Conservation (phyloP, 2,329 filamentous ascomycete species). For the Nemania sp. region DNA sequence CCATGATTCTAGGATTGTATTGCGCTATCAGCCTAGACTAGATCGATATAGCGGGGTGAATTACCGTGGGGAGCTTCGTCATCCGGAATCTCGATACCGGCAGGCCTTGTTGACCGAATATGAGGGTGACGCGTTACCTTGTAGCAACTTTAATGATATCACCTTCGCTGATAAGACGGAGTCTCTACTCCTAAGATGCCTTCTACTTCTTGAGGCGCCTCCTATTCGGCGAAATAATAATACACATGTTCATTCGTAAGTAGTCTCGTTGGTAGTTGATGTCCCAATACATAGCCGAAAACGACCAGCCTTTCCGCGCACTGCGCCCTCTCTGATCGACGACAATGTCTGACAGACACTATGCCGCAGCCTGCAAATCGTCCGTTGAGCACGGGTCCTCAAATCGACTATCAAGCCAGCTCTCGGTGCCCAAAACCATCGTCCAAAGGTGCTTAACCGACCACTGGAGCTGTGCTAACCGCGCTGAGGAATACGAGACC, state of each 20-base stretch:
- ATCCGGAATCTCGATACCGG: background rate
- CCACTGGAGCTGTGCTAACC: slow-evolving; percentile 27
- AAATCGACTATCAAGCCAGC: slow-evolving; percentile 9
- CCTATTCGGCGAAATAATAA: too few species aligned
- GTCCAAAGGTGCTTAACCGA: slow-evolving; percentile 32
- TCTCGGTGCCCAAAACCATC: slow-evolving; percentile 20
- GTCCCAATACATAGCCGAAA: background rate
- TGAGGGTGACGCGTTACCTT: background rate
- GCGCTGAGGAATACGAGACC: slow-evolving; percentile 21
- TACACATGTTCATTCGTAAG: too few species aligned
- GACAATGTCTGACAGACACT: background rate
- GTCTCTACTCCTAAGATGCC: background rate
- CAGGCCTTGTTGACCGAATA: background rate
- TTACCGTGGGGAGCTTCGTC: slow-evolving; percentile 5
- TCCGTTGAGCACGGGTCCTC: background rate
- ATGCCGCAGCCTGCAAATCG: too few species aligned
- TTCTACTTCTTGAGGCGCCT: too few species aligned
- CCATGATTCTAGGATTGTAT: background rate
- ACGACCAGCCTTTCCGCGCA: background rate
- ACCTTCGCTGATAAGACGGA: background rate
- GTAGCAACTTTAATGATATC: background rate
- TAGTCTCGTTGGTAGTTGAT: background rate
- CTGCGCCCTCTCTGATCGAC: background rate
- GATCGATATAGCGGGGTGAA: background rate
- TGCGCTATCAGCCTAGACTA: background rate